Conservation (phyloP, 768 basidiomycete species). For the Mrakia frigida region DNA sequence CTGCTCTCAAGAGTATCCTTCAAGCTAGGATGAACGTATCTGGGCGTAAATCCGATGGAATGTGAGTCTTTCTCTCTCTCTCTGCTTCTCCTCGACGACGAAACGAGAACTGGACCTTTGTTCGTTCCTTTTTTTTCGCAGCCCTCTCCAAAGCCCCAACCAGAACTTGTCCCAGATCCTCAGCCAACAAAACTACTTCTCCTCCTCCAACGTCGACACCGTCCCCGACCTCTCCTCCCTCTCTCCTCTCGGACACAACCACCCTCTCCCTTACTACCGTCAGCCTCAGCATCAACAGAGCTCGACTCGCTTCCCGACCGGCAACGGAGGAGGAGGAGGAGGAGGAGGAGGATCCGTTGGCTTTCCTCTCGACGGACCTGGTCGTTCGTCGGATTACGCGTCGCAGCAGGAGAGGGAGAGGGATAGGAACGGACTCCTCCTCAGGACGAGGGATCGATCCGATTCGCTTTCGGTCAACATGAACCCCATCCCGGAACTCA, state of each 20-base stretch:
- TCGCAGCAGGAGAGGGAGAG: neutral
- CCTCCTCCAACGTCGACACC: neutral
- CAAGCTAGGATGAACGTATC: constrained; percentile 1
- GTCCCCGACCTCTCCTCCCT: neutral
- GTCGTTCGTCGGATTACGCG: neutral
- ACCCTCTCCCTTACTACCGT: neutral
- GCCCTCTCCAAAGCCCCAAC: neutral
- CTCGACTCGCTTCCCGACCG: neutral
- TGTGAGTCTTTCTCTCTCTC: neutral
- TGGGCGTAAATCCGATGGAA: neutral
- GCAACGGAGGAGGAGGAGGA: neutral
- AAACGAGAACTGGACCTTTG: neutral
- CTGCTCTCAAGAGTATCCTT: constrained; percentile 21
- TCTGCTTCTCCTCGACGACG: neutral
- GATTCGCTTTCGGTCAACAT: constrained; percentile 28
- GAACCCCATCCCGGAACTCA: constrained; percentile 26
- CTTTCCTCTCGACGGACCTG: neutral
- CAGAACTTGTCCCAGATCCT: neutral
- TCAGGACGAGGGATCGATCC: constrained; percentile 20
- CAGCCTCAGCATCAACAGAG: neutral
- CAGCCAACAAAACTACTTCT: constrained; percentile 18
- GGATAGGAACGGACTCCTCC: neutral
- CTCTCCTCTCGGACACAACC: constrained; percentile 20
- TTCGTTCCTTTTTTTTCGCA: neutral
- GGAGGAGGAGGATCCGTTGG: too few relatives aligned